Percentiles rank a stretch among this genome's conserved stretches.
Conservation (phyloP, 2,329 filamentous ascomycete genomes). For the Fusarium solani-melongenae region DNA sequence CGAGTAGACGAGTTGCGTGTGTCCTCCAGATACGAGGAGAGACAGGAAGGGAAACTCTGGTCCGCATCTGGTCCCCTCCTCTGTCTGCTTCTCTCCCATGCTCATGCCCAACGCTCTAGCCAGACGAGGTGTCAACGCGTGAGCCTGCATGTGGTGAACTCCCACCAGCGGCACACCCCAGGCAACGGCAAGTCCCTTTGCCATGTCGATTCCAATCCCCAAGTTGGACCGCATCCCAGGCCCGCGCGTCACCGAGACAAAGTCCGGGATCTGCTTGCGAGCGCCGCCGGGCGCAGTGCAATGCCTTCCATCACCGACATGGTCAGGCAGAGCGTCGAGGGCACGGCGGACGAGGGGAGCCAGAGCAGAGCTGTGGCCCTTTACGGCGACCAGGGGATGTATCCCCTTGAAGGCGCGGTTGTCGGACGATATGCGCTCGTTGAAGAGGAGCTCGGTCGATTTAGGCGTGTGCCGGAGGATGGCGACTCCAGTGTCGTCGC, state of each 20-base stretch:
- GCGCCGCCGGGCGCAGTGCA: conserved; percentile 29
- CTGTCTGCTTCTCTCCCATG: conserved; percentile 18
- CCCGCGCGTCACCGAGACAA: conserved; percentile 89
- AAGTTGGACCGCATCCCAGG: conserved; percentile 89
- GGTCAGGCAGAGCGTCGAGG: conserved; percentile 61
- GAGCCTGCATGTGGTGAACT: conserved; percentile 97
- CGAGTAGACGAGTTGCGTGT: conserved; percentile 87
- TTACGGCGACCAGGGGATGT: conserved; percentile 79
- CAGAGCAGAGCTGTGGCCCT: conserved; percentile 79
- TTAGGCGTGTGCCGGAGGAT: conserved; percentile 71
- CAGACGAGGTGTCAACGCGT: conserved; percentile 88
- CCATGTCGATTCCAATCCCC: conserved; percentile 80
- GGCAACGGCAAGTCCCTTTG: conserved; percentile 86
- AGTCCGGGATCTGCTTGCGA: conserved; percentile 70
- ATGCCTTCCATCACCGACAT: not conserved
- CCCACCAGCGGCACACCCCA: conserved; percentile 86
- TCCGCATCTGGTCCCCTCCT: conserved; percentile 9
- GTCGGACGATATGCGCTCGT: conserved; percentile 84
- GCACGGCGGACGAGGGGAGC: conserved; percentile 75
- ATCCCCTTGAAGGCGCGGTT: conserved; percentile 81
- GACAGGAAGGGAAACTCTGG: conserved; percentile 87
- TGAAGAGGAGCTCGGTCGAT: conserved; percentile 75
- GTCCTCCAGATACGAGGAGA: conserved; percentile 90
- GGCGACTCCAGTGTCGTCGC: conserved; percentile 93
- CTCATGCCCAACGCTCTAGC: conserved; percentile 67